phyloP scores from a whole-genome alignment of 2,329 filamentous ascomycete species.

The Aspergillus niger region DNA sequence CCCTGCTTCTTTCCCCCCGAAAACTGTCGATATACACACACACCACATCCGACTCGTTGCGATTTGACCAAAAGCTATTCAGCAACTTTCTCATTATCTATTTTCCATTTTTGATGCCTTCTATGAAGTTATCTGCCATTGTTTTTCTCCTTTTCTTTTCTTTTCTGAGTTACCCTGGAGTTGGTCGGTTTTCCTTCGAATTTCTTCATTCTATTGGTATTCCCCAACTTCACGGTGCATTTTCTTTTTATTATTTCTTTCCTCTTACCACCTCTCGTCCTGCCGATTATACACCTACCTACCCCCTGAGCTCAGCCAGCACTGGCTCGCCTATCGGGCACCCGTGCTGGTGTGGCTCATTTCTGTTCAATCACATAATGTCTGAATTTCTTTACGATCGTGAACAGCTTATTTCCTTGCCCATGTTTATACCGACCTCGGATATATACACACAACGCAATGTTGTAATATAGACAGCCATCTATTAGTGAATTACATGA shows the following conservation, averaged over 20 bases:
- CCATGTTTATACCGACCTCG: conserved; percentile 1
- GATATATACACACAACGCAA: conserved; percentile 1
- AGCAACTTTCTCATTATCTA: neutral
- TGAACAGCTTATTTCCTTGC: neutral
- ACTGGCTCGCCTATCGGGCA: neutral
- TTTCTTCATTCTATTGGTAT: neutral
- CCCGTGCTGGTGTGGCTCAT: neutral
- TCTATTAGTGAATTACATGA: neutral
- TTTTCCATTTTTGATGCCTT: neutral
- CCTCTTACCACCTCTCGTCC: neutral
- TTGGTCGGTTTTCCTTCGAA: neutral
- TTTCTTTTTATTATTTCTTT: neutral
- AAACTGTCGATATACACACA: neutral
- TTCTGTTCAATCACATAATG: neutral
- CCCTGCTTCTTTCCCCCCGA: neutral
- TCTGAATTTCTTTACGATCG: neutral
- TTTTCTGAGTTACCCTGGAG: neutral
- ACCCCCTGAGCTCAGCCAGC: neutral
- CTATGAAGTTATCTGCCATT: no score
- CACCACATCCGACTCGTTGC: neutral
- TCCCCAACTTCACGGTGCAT: neutral
- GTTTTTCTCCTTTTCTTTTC: neutral
- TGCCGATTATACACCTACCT: neutral
- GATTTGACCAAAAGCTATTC: conserved; percentile 9
- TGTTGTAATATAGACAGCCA: conserved; percentile 6